Evolutionary conservation across 1,139 yeast genomes (phyloP).

Genomic region (Taphrina communis): DNA sequence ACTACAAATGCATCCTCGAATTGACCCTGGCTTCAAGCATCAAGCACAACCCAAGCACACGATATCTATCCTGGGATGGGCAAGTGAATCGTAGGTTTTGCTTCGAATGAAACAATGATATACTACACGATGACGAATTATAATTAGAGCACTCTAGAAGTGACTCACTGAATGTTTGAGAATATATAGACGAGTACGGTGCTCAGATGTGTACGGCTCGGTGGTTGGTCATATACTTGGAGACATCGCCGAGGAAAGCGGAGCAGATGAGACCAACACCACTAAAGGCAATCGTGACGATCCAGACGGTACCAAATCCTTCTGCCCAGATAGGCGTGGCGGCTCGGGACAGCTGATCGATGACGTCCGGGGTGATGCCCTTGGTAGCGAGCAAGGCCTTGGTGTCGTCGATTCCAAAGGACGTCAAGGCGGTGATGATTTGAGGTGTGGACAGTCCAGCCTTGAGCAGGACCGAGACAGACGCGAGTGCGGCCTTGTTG

Average conservation of each 20-base stretch:
- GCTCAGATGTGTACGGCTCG: conserved; percentile 37
- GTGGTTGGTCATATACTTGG: conserved; percentile 40
- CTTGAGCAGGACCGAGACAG: conserved; percentile 15
- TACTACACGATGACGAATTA: too few relatives aligned
- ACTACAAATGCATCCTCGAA: too few relatives aligned
- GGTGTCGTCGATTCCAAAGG: conserved; percentile 31
- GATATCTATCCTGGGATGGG: too few relatives aligned
- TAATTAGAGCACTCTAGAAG: too few relatives aligned
- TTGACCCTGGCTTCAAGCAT: too few relatives aligned
- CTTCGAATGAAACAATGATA: too few relatives aligned
- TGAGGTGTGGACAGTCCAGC: conserved; percentile 2
- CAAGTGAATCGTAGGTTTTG: too few relatives aligned
- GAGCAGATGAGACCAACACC: conserved; percentile 38
- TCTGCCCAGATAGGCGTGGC: conserved; percentile 36
- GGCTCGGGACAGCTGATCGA: conserved; percentile 20
- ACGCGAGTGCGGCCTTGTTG: conserved; percentile 13
- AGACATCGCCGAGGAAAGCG: conserved; percentile 36
- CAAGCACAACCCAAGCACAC: too few relatives aligned
- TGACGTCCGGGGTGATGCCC: conserved; percentile 16
- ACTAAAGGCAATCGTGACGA: conserved; percentile 34
- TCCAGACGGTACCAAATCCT: conserved; percentile 32
- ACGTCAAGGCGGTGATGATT: conserved; percentile 17
- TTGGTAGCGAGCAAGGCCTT: conserved; percentile 7
- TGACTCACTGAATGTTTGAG: too few relatives aligned
- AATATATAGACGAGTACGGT: background rate